Conservation (phyloP, 345 rosid genomes). For the Bruguiera parviflora region DNA sequence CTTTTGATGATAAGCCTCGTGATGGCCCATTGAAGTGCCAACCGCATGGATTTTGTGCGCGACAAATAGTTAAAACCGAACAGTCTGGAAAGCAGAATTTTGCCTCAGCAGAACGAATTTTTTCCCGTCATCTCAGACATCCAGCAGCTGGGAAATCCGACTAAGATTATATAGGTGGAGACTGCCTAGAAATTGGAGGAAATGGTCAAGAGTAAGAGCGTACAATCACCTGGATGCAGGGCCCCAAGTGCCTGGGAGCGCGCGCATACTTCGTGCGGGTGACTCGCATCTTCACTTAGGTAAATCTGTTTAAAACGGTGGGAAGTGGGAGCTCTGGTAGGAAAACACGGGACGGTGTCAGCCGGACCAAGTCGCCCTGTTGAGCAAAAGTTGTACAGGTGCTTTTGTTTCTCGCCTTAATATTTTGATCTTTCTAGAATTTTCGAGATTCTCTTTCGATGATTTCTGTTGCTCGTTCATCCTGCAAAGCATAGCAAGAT, state of each 20-base stretch:
- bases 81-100: neutral
- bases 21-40: constrained; percentile 9
- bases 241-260: neutral
- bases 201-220: constrained; percentile 14
- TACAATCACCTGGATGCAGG: constrained; percentile 15
- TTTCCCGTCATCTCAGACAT: neutral
- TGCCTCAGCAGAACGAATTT: neutral
- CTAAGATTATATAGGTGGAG: constrained; percentile 13
- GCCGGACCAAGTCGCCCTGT: constrained; percentile 22
- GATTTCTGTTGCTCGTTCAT: neutral
- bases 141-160: neutral
- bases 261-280: neutral
- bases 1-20: constrained; percentile 1
- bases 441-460: too few relatives aligned
- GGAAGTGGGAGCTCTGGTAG: constrained; percentile 5
- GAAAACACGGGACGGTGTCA: constrained; percentile 6
- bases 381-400: constrained; percentile 7
- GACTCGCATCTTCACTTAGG: constrained; percentile 8
- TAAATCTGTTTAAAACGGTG: constrained; percentile 10
- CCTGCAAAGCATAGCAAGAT: neutral
- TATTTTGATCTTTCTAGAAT: too few relatives aligned
- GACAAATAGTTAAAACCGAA: neutral
- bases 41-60: constrained; percentile 11
- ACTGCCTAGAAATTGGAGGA: constrained; percentile 15
- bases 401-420: neutral